These are phyloP conservation scores for Dactylellina drechsleri DNA, from an alignment of 2,329 filamentous ascomycete species.

Conservation along the genomic window DNA sequence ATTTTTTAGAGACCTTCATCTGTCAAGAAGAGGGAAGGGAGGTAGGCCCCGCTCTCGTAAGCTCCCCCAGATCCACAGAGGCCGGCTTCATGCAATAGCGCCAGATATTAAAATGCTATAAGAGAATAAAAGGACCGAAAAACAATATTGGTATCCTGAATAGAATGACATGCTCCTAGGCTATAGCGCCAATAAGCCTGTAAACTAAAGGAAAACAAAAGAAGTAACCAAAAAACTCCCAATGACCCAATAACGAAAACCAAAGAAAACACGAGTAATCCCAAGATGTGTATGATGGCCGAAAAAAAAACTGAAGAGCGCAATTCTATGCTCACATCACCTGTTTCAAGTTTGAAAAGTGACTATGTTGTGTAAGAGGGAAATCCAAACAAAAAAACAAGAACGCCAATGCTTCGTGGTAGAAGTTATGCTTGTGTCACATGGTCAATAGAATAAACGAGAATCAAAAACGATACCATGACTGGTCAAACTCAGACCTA, in stretches of 20 bases:
- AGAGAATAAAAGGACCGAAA: no score
- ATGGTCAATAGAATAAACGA: neutral
- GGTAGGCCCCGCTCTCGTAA: no score
- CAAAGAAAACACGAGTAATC: slow-evolving; percentile 11
- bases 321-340: slow-evolving; percentile 19
- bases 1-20: no score
- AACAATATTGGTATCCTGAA: no score
- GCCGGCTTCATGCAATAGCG: no score
- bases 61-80: no score
- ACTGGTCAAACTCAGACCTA: neutral
- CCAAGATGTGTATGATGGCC: slow-evolving; percentile 11
- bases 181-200: neutral
- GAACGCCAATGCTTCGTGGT: slow-evolving; percentile 31
- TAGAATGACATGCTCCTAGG: neutral
- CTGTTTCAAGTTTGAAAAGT: slow-evolving; percentile 6
- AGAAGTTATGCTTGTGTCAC: slow-evolving; percentile 13
- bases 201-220: slow-evolving; percentile 2
- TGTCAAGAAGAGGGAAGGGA: no score
- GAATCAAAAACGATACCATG: neutral
- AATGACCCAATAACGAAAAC: slow-evolving; percentile 4
- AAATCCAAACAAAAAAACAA: neutral
- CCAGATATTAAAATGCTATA: no score
- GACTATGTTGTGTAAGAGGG: slow-evolving; percentile 10
- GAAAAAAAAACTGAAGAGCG: slow-evolving; percentile 24
- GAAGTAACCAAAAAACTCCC: slow-evolving; percentile 22